Conservation (phyloP, 2,329 filamentous ascomycete genomes). For the Scedosporium minutisporum region DNA sequence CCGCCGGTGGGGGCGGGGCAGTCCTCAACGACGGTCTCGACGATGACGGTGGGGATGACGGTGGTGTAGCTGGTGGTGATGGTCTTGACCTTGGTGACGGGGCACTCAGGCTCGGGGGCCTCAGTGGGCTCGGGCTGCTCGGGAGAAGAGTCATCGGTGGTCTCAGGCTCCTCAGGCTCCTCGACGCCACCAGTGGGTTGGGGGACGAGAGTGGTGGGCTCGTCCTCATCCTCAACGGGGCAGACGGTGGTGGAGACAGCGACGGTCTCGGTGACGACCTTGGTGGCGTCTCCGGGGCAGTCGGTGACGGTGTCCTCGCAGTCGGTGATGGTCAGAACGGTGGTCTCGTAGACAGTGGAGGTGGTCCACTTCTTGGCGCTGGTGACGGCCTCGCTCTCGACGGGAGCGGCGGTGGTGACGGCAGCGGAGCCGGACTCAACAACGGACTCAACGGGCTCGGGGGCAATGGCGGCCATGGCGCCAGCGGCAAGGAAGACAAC, state of each 20-base stretch:
- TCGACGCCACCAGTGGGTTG: constrained; percentile 9
- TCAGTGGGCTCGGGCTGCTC: constrained; percentile 12
- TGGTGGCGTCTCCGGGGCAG: constrained; percentile 42
- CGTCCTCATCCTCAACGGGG: constrained; percentile 18
- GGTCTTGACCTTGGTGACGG: constrained; percentile 33
- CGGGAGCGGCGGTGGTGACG: constrained; percentile 16
- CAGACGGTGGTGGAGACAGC: constrained; percentile 30
- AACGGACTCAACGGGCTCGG: constrained; percentile 20
- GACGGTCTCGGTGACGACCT: constrained; percentile 25
- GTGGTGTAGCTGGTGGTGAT: constrained; percentile 48
- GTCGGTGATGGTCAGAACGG: constrained; percentile 51
- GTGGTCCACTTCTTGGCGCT: constrained; percentile 42
- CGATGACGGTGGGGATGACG: constrained; percentile 42
- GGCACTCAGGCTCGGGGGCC: constrained; percentile 18
- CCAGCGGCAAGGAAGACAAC: constrained; percentile 42
- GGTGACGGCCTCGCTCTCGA: constrained; percentile 17
- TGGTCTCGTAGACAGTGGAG: constrained; percentile 46
- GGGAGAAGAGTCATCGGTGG: constrained; percentile 9
- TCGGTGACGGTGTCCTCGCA: constrained; percentile 51
- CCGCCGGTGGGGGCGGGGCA: constrained; percentile 28
- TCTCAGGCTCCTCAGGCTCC: constrained; percentile 9
- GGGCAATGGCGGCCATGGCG: constrained; percentile 37
- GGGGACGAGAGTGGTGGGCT: constrained; percentile 8
- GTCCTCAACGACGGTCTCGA: constrained; percentile 29
- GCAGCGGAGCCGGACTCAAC: constrained; percentile 16